phyloP scores from a whole-genome alignment of 495 filamentous ascomycete species.

The Zalerion maritima region DNA sequence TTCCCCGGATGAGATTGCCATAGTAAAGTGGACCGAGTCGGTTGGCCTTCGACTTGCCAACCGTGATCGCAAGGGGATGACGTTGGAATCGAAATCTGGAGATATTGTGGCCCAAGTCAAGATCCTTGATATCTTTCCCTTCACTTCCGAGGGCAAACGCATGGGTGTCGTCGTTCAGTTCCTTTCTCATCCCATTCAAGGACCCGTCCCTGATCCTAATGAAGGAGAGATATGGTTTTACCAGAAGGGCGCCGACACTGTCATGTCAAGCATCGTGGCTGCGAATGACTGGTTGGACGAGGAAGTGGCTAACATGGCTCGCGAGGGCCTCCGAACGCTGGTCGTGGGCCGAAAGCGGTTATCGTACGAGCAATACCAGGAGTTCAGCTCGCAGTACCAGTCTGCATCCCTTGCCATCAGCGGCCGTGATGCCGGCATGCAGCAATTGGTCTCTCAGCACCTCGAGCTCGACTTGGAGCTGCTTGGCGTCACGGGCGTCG shows the following conservation, averaged over 20 bases:
- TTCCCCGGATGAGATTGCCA: constrained; percentile 96
- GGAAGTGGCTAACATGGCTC: constrained; percentile 96
- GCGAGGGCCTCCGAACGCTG: constrained; percentile 86
- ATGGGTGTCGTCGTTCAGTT: constrained; percentile 98
- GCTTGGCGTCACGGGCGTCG: constrained; percentile 90
- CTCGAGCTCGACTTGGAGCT: constrained; percentile 84
- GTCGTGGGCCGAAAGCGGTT: constrained; percentile 82
- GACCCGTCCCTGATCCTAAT: constrained; percentile 21
- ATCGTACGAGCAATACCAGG: constrained; percentile 57
- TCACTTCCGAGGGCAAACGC: constrained; percentile 91
- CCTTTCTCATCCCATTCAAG: constrained; percentile 32
- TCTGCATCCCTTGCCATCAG: constrained; percentile 68
- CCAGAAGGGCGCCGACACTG: constrained; percentile 95
- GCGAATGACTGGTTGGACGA: constrained; percentile 98
- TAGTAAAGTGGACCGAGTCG: constrained; percentile 87
- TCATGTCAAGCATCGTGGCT: constrained; percentile 87
- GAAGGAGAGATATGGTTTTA: constrained; percentile 90
- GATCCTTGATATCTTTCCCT: constrained; percentile 91
- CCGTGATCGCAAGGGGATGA: constrained; percentile 74
- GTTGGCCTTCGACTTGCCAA: constrained; percentile 76
- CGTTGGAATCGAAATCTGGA: constrained; percentile 64
- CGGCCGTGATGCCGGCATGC: constrained; percentile 67
- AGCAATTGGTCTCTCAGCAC: constrained; percentile 59
- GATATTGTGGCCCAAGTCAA: constrained; percentile 69
- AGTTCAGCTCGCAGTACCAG: constrained; percentile 61